These are phyloP conservation scores for Dovyalis caffra DNA, from an alignment of 345 rosid genomes.

Conservation along the genomic window DNA sequence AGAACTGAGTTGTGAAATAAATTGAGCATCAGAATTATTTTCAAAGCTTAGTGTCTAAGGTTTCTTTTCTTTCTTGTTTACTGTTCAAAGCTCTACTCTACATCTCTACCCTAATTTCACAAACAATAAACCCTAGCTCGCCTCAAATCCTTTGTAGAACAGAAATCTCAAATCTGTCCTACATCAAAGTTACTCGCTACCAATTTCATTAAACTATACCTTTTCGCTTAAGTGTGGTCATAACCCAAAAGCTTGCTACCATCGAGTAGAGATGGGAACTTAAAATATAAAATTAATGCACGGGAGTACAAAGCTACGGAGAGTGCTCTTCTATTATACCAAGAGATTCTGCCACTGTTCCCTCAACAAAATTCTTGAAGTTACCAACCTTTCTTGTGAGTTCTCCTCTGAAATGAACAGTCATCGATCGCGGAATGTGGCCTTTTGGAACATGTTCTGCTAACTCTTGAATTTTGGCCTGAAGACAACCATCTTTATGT, in stretches of 20 bases:
- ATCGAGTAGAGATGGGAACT: background rate
- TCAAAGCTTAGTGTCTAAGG: no score
- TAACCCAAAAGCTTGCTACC: no score
- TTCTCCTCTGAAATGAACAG: conserved; percentile 96
- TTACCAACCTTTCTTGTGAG: conserved; percentile 85
- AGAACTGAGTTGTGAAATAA: no score
- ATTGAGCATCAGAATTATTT: no score
- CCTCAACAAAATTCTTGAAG: conserved; percentile 16
- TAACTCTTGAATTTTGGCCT: conserved; percentile 99
- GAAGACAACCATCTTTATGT: conserved; percentile 19
- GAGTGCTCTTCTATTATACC: background rate
- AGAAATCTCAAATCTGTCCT: no score
- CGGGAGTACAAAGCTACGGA: background rate
- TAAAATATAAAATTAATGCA: background rate
- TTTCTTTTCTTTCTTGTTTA: no score
- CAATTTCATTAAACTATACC: no score
- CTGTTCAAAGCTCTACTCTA: no score
- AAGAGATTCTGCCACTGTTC: background rate
- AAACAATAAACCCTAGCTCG: no score
- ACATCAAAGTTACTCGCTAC: background rate
- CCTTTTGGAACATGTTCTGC: conserved; percentile 99
- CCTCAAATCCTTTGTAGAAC: no score
- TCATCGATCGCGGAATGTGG: conserved; percentile 95
- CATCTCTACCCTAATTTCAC: no score
- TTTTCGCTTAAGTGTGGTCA: no score